Base-by-base conservation (phyloP, 306 rosid species). In the Begonia loranthoides region DNA sequence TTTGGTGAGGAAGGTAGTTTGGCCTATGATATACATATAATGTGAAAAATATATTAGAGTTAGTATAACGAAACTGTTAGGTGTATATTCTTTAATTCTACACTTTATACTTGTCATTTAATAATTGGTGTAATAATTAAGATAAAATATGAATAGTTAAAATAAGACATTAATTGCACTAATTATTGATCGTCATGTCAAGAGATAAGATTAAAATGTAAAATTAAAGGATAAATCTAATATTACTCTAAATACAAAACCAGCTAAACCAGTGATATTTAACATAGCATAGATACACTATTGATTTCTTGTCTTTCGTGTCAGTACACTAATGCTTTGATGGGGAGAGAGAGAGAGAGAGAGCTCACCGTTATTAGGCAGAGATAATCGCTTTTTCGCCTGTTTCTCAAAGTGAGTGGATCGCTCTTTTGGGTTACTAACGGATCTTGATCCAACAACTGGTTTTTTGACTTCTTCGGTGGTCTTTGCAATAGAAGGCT, bases 401-500 rank as follows among this genome's bases (percentile, higher is more conserved):
- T 56, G 87, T 63, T 83, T 92, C 60, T 75, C 78, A 61, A 57
- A 41, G 45, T 70, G 88, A 10, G 76, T 38, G 34, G 66, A 72
- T 75, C 99, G 83, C 79, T 92, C 99, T 69, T 86, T 92, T 14
- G 99, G 99, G 75, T 92, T 92, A 67, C 96, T 80, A 22, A 52
- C 80, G 52, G 99, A 92, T 73, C 99, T 78, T 70, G 78, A 62
- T 50, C 66, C 71, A 57, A 44, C 49, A 54, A 56, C 77, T 60
- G 83, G 72, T 71, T 59, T 80, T 45, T 78, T 80, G 51, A 72
- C 71, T 55, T 80, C 86, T 66, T 70, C 79, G 66, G 52, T 51
- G 15, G 67, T 47, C 71, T 70, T 72, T 64, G 72, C 78, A 53
- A 66, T 50, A 24, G 57, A 60, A 52, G 67, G 70, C 53, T 80